A percentile compares a stretch with the other conserved stretches of the same genome.
These are phyloP conservation scores for Fragilaria crotonensis DNA, from an alignment of 108 stramenopile genomes.

Conservation along the genomic window DNA sequence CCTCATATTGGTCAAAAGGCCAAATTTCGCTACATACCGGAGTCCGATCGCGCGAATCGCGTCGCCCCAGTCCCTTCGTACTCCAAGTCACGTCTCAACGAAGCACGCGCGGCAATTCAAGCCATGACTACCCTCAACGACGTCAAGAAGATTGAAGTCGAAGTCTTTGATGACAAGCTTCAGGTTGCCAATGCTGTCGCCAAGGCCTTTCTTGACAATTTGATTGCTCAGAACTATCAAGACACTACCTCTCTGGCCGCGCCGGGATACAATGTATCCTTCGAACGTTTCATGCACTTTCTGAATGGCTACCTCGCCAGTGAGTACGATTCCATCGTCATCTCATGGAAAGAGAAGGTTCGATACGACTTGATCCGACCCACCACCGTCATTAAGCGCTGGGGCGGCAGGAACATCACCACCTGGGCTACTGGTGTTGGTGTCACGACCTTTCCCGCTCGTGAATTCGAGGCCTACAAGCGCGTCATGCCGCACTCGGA, in stretches of 20 bases:
- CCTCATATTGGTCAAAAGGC: conserved; percentile 16
- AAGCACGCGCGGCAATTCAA: conserved; percentile 8
- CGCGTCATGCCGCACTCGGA: conserved; percentile 23
- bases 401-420: not conserved
- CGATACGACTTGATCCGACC: conserved; percentile 16
- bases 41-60: conserved; percentile 1
- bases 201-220: too few relatives aligned
- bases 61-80: conserved; percentile 4
- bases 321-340: conserved; percentile 9
- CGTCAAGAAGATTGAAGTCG: conserved; percentile 24
- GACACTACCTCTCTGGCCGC: not conserved
- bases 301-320: conserved; percentile 1
- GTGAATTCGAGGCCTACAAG: conserved; percentile 19
- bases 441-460: not conserved
- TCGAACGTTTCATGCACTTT: conserved; percentile 9
- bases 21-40: not conserved
- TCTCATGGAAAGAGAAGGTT: conserved; percentile 27
- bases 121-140: too few relatives aligned
- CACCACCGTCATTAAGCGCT: conserved; percentile 10
- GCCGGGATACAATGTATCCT: not conserved
- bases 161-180: conserved; percentile 30
- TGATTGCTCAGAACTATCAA: not conserved
- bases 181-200: conserved; percentile 7
- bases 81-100: not conserved
- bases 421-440: conserved; percentile 14